phyloP scores from a whole-genome alignment of 495 filamentous ascomycete species.

The Xylaria sp. region DNA sequence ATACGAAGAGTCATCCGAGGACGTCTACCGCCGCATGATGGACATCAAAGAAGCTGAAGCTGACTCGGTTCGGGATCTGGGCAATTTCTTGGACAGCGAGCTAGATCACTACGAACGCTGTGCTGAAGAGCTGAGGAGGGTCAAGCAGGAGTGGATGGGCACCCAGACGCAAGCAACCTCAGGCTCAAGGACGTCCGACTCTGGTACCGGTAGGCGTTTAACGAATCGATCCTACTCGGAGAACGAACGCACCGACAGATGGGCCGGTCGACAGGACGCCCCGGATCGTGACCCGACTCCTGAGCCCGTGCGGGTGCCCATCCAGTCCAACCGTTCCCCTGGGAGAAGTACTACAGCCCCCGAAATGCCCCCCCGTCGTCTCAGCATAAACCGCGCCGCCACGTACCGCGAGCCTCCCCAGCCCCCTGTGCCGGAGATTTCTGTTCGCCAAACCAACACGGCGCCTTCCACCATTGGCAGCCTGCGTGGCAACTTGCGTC shows the following conservation, averaged over 20 bases:
- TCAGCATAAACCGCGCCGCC: conserved; percentile 46
- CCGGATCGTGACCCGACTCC: conserved; percentile 46
- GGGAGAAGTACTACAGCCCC: conserved; percentile 55
- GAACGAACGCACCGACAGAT: conserved; percentile 45
- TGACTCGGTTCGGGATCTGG: conserved; percentile 83
- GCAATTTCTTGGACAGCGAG: conserved; percentile 86
- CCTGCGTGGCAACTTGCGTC: conserved; percentile 51
- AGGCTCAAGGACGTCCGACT: conserved; percentile 35
- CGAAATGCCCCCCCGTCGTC: conserved; percentile 49
- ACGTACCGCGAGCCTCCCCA: conserved; percentile 44
- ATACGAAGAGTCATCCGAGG: conserved; percentile 94
- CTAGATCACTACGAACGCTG: conserved; percentile 90
- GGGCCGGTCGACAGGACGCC: conserved; percentile 42
- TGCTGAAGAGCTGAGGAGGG: conserved; percentile 68
- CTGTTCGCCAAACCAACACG: conserved; percentile 40
- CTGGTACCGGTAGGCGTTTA: conserved; percentile 33
- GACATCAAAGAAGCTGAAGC: conserved; percentile 93
- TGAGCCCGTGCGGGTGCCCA: conserved; percentile 63
- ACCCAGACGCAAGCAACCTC: conserved; percentile 37
- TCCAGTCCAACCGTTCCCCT: conserved; percentile 58
- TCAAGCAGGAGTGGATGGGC: conserved; percentile 55
- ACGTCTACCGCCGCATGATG: conserved; percentile 91
- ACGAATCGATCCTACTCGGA: conserved; percentile 51
- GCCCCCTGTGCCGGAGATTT: conserved; percentile 39
- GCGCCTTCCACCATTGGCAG: conserved; percentile 42